A percentile compares a stretch with the other conserved stretches of the same genome.
phyloP scores from a whole-genome alignment of 495 filamentous ascomycete species.

The Aspergillus sclerotioniger region DNA sequence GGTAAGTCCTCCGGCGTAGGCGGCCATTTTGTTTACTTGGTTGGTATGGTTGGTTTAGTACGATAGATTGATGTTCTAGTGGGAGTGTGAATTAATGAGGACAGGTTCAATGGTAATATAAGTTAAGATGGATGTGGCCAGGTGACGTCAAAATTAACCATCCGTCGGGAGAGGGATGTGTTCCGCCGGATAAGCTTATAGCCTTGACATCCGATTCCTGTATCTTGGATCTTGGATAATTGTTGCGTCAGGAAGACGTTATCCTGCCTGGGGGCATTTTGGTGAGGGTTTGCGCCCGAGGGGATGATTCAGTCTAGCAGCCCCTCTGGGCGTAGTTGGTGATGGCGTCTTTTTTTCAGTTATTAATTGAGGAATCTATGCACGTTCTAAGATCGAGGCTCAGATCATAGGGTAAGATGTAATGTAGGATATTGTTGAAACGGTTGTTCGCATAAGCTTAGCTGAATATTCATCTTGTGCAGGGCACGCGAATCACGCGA shows the following conservation, averaged over 20 bases:
- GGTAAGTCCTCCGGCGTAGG: not conserved
- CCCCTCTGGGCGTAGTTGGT: too few relatives aligned
- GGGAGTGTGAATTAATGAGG: not conserved
- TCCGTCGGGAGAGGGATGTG: not conserved
- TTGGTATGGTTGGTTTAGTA: not conserved
- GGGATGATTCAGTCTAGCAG: too few relatives aligned
- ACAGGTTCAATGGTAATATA: not conserved
- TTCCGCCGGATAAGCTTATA: conserved; percentile 4
- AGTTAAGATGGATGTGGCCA: not conserved
- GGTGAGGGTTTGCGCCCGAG: too few relatives aligned
- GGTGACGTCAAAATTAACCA: not conserved
- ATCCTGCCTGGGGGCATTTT: not conserved
- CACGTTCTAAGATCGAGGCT: too few relatives aligned
- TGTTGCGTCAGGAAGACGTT: conserved; percentile 3
- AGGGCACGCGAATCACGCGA: too few relatives aligned
- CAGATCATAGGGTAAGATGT: too few relatives aligned
- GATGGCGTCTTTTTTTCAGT: too few relatives aligned
- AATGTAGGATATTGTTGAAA: too few relatives aligned
- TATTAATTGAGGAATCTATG: too few relatives aligned
- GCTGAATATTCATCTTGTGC: too few relatives aligned
- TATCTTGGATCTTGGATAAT: not conserved
- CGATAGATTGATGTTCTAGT: not conserved
- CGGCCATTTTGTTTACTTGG: not conserved
- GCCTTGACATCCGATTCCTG: not conserved
- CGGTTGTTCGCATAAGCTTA: too few relatives aligned